Evolutionary conservation across 2,329 filamentous ascomycete species (phyloP), one percentile per base, ranked within the genome.

Genomic region (Ascochyta pisi): DNA sequence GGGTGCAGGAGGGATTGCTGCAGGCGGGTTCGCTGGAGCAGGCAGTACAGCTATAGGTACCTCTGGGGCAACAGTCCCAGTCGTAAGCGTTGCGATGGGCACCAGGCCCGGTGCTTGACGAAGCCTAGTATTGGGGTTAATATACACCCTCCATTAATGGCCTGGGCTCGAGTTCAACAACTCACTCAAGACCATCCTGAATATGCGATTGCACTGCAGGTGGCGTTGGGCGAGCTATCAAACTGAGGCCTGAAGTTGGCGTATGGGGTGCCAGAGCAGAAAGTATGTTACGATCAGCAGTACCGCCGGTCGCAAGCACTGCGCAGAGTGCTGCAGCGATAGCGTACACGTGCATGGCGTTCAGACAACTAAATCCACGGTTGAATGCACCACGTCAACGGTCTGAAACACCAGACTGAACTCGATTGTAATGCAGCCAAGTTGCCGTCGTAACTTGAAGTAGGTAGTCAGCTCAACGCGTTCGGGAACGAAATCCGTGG

Each of bases 61-160:
- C 27, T 23, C 46, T 13, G 34, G 45, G 10, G 44, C 50, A 19
- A 35, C 43, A 12, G 38, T n/a, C 9, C 31, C 48, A 22, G 46
- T 8, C 22, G 46, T 40, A 50, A 46, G 26, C 13, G 53, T 54
- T 19, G 29, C 40, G 19, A 44, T 8, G 38, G 44, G 49, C 19
- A 43, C 57, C 22, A 53, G 8, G 22, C 22, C 58, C 15, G 54
- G 50, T 44, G 29, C 59, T 48, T 63, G 60, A 51, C 59, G 62
- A 6, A 63, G 57, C 35, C 64, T 67, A 26, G 22, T 12, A n/a
- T 15, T 1, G 9, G 15, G 9, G 8, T 52, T 7, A 49, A 39
- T 26, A 3, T 19, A n/a, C 10, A 12, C 15, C 8, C 5, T 12
- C 22, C 2, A 8, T 5, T 9, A 13, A n/a, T 4, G 6, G 6